A percentile compares a stretch with the other conserved stretches of the same genome.
These are phyloP conservation scores for Fennellomyces sp. DNA, from an alignment of 371 early-diverging fungal species.

Conservation along the genomic window DNA sequence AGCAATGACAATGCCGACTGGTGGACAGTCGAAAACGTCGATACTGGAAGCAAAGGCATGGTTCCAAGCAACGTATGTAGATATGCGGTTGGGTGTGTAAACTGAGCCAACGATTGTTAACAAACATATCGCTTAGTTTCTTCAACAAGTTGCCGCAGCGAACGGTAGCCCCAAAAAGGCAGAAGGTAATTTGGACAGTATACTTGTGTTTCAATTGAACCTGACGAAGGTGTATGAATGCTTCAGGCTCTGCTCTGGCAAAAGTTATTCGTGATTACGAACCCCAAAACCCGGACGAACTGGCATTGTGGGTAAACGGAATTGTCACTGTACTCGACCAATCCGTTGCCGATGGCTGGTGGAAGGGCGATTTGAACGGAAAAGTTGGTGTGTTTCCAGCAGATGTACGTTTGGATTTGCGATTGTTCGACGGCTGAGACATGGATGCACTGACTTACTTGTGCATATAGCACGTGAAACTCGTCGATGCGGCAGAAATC, in stretches of 20 bases:
- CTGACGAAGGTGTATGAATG: too few species aligned
- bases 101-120: too few species aligned
- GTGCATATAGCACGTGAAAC: slow-evolving; percentile 42
- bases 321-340: slow-evolving; percentile 67
- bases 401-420: slow-evolving; percentile 34
- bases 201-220: neutral
- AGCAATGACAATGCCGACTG: slow-evolving; percentile 55
- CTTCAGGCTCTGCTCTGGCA: slow-evolving; percentile 39
- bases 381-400: slow-evolving; percentile 67
- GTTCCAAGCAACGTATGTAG: slow-evolving; percentile 64
- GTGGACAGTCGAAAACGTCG: slow-evolving; percentile 60
- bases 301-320: slow-evolving; percentile 63
- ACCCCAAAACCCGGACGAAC: slow-evolving; percentile 64
- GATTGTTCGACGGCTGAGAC: too few species aligned
- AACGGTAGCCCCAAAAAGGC: neutral
- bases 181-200: too few species aligned
- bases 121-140: neutral
- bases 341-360: slow-evolving; percentile 56
- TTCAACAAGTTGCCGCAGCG: neutral
- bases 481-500: slow-evolving; percentile 26
- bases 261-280: slow-evolving; percentile 63
- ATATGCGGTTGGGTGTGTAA: neutral
- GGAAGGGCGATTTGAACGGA: slow-evolving; percentile 67
- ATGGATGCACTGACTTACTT: neutral
- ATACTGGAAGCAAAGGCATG: slow-evolving; percentile 52